Percentiles rank a stretch among this genome's conserved stretches.
Conservation (phyloP, 768 basidiomycete genomes). For the Serendipita indica region DNA sequence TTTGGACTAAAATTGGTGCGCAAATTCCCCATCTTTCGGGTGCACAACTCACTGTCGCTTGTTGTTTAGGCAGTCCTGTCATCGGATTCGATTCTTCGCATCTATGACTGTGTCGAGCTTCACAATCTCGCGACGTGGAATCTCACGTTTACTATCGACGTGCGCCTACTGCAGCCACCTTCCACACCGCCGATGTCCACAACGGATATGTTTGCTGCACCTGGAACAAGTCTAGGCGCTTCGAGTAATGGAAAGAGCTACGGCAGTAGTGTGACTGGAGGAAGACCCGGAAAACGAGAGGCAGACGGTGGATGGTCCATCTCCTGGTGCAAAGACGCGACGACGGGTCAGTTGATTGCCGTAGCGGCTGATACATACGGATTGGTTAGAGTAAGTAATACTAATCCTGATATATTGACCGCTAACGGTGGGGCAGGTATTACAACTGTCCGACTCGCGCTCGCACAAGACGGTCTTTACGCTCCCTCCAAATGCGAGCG, state of each 20-base stretch:
- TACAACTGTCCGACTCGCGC: slow-evolving; percentile 54
- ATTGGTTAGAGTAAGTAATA: slow-evolving; percentile 48
- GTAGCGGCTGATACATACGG: slow-evolving; percentile 58
- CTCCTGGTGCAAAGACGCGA: slow-evolving; percentile 90
- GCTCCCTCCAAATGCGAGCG: slow-evolving; percentile 34
- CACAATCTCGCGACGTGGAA: slow-evolving; percentile 59
- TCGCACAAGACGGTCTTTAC: slow-evolving; percentile 49
- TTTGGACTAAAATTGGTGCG: slow-evolving; percentile 80
- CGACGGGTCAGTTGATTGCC: slow-evolving; percentile 88
- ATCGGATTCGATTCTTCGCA: slow-evolving; percentile 70
- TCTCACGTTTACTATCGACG: slow-evolving; percentile 60
- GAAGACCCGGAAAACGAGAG: slow-evolving; percentile 45
- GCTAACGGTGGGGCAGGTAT: slow-evolving; percentile 35
- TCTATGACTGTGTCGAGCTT: slow-evolving; percentile 75
- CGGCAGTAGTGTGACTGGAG: slow-evolving; percentile 21
- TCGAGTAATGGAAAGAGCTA: slow-evolving; percentile 51
- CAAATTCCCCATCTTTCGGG: background rate
- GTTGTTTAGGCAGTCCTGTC: slow-evolving; percentile 62
- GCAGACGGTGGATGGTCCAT: slow-evolving; percentile 88
- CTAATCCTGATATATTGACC: background rate
- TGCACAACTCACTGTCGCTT: background rate
- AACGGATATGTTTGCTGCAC: slow-evolving; percentile 32
- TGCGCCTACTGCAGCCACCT: background rate
- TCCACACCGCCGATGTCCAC: slow-evolving; percentile 36
- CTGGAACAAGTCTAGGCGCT: slow-evolving; percentile 35